Evolutionary conservation across 495 filamentous ascomycete genomes (phyloP).

Genomic region (Daldinia concentrica): DNA sequence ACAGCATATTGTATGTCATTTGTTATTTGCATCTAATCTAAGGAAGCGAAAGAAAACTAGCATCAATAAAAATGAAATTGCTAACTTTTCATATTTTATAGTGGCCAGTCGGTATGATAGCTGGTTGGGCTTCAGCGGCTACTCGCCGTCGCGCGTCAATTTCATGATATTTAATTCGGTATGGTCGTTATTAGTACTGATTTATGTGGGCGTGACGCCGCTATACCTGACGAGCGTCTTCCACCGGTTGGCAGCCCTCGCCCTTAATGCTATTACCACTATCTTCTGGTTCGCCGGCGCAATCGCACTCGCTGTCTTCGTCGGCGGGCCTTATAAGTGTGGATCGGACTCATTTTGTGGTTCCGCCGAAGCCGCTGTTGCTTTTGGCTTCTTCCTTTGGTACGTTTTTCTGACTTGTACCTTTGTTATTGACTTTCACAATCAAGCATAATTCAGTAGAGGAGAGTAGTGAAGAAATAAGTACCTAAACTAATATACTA

Average conservation of each 20-base stretch:
- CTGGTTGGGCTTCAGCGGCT: conserved; percentile 32
- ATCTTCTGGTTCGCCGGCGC: conserved; percentile 90
- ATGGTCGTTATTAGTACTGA: conserved; percentile 74
- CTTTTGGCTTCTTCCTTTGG: conserved; percentile 60
- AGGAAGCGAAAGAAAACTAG: not conserved
- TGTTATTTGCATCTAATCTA: conserved; percentile 22
- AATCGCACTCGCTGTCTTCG: conserved; percentile 72
- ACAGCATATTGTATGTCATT: conserved; percentile 72
- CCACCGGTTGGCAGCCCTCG: conserved; percentile 70
- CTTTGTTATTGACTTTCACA: not conserved
- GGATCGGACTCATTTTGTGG: conserved; percentile 48
- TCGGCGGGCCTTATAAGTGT: conserved; percentile 56
- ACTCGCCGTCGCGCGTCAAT: conserved; percentile 62
- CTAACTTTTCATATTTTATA: conserved; percentile 13
- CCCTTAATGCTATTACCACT: conserved; percentile 75
- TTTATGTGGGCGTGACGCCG: conserved; percentile 72
- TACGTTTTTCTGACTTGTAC: conserved; percentile 6
- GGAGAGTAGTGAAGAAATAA: not conserved
- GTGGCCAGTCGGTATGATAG: conserved; percentile 51
- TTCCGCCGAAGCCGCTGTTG: conserved; percentile 53
- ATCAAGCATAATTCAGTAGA: not conserved
- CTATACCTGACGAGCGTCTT: conserved; percentile 64
- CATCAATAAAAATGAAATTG: not conserved
- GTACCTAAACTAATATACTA: conserved; percentile 8
- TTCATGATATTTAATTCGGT: conserved; percentile 79